Evolutionary conservation across 1,284 basidiomycete genomes (phyloP).

Genomic region (Ustilago shanxiensis): DNA sequence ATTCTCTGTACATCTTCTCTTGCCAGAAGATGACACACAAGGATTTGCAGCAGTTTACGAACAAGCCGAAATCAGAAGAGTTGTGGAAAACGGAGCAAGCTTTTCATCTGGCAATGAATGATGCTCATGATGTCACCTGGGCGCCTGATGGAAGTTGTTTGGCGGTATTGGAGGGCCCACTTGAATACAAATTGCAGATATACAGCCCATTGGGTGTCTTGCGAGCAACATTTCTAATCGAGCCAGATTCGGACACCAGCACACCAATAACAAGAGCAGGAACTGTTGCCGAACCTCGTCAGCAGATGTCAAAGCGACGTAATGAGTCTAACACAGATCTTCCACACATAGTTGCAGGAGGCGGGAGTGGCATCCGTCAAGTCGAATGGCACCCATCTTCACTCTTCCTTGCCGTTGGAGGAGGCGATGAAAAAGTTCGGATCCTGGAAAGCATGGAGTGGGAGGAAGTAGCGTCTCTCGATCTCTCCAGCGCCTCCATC

Average conservation of each 20-base stretch:
- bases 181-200: slow-evolving; percentile 83
- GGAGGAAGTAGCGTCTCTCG: slow-evolving; percentile 32
- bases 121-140: slow-evolving; percentile 80
- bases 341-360: slow-evolving; percentile 36
- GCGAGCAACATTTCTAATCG: slow-evolving; percentile 76
- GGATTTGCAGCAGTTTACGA: slow-evolving; percentile 28
- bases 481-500: slow-evolving; percentile 30
- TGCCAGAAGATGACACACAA: slow-evolving; percentile 23
- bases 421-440: slow-evolving; percentile 68
- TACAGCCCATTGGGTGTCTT: slow-evolving; percentile 80
- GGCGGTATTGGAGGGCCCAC: slow-evolving; percentile 81
- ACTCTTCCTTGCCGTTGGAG: slow-evolving; percentile 68
- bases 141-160: slow-evolving; percentile 85
- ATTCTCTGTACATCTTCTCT: slow-evolving; percentile 35
- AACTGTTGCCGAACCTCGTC: slow-evolving; percentile 19
- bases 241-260: slow-evolving; percentile 36
- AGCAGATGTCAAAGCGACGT: slow-evolving; percentile 16
- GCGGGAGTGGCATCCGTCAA: slow-evolving; percentile 66
- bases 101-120: slow-evolving; percentile 82
- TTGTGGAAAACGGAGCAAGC: slow-evolving; percentile 74
- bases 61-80: slow-evolving; percentile 32
- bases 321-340: slow-evolving; percentile 19
- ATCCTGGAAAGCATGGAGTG: slow-evolving; percentile 45
- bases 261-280: slow-evolving; percentile 33
- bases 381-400: slow-evolving; percentile 68